Conservation (phyloP, 345 rosid species). For the Eucalyptus decipiens region DNA sequence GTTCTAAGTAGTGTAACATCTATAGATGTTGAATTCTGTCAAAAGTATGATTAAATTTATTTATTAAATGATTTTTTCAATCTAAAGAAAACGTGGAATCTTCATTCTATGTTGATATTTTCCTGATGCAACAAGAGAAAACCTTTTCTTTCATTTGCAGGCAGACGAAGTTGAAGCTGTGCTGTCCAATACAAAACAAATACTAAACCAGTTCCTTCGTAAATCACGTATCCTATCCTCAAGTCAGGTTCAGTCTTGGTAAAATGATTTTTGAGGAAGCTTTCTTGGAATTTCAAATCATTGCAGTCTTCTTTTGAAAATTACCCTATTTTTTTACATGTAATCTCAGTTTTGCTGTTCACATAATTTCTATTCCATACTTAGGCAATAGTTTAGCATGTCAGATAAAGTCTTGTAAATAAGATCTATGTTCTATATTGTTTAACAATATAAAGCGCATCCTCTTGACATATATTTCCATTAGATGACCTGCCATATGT, state of each 20-base stretch:
- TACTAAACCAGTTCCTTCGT: constrained; percentile 76
- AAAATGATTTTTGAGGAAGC: not conserved
- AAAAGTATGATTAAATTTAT: not conserved
- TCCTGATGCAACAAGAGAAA: not conserved
- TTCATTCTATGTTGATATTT: not conserved
- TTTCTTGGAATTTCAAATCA: not conserved
- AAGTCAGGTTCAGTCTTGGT: not conserved
- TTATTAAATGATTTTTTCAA: not conserved
- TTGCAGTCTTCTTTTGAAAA: not conserved
- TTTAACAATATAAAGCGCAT: not conserved
- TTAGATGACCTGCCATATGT: not conserved
- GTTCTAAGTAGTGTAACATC: constrained; percentile 1
- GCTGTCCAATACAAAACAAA: constrained; percentile 88
- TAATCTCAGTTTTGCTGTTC: not conserved
- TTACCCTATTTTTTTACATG: not conserved
- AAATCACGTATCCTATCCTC: constrained; percentile 73
- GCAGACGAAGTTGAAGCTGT: constrained; percentile 93
- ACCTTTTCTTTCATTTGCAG: constrained; percentile 17
- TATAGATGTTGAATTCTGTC: not conserved
- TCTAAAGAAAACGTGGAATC: not conserved
- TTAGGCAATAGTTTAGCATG: not conserved
- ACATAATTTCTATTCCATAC: not conserved
- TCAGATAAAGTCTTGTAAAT: not conserved
- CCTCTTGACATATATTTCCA: not conserved
- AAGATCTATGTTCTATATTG: not conserved